These are phyloP conservation scores for Aspergillus jensenii DNA, from an alignment of 2,329 filamentous ascomycete species.

Conservation along the genomic window DNA sequence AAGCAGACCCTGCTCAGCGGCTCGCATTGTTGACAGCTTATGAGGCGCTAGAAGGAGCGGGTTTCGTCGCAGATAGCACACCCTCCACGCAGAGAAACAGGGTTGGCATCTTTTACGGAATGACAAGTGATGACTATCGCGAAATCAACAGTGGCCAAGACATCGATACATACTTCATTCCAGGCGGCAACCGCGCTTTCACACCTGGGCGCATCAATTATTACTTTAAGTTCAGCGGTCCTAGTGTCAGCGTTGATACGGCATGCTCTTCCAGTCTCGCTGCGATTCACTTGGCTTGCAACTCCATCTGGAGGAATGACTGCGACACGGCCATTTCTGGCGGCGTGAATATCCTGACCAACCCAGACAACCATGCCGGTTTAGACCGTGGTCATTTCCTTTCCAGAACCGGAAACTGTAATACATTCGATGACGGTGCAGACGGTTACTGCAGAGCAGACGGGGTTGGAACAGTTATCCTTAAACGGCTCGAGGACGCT, in stretches of 20 bases:
- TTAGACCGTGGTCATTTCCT: conserved; percentile 76
- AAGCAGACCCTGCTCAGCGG: conserved; percentile 80
- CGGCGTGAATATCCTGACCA: conserved; percentile 73
- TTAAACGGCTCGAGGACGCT: conserved; percentile 80
- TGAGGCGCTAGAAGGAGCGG: conserved; percentile 78
- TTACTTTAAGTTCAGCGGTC: conserved; percentile 75
- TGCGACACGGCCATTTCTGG: conserved; percentile 80
- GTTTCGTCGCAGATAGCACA: conserved; percentile 71
- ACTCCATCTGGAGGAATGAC: conserved; percentile 71
- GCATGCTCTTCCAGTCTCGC: conserved; percentile 75
- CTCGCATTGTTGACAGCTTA: conserved; percentile 75
- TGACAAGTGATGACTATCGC: conserved; percentile 75
- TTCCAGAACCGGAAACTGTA: conserved; percentile 66
- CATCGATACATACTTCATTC: conserved; percentile 69
- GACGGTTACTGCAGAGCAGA: conserved; percentile 84
- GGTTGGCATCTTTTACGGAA: conserved; percentile 73
- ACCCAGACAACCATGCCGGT: conserved; percentile 77
- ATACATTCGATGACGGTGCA: conserved; percentile 77
- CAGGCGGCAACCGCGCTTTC: conserved; percentile 59
- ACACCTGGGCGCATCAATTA: conserved; percentile 49
- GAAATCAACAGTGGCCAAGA: conserved; percentile 73
- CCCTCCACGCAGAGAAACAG: conserved; percentile 64
- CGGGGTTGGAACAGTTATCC: conserved; percentile 69
- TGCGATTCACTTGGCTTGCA: conserved; percentile 70
- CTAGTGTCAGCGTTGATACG: conserved; percentile 73